These are phyloP conservation scores for Aphanomyces stellatus DNA, from an alignment of 352 stramenopile genomes.

Conservation along the genomic window DNA sequence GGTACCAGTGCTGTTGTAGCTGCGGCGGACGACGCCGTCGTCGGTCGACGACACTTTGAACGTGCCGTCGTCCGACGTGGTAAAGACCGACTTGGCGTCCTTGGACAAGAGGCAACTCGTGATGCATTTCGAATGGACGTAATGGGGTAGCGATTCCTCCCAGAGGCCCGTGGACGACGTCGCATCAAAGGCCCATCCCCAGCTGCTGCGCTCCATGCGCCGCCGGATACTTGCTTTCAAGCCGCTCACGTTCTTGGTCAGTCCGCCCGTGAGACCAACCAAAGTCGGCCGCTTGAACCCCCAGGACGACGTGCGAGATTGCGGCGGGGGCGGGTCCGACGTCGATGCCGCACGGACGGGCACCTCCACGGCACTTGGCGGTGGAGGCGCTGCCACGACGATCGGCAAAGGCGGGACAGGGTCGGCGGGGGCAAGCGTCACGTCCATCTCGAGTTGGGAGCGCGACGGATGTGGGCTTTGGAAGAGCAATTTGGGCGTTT, in stretches of 20 bases:
- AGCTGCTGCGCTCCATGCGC: slow-evolving; percentile 56
- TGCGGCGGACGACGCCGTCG: slow-evolving; percentile 26
- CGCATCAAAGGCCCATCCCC: slow-evolving; percentile 59
- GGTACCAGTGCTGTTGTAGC: slow-evolving; percentile 25
- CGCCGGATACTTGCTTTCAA: slow-evolving; percentile 67
- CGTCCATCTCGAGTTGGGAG: slow-evolving; percentile 40
- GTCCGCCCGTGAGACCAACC: slow-evolving; percentile 37
- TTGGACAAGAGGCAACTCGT: slow-evolving; percentile 52
- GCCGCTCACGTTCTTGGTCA: slow-evolving; percentile 65
- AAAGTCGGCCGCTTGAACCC: slow-evolving; percentile 40
- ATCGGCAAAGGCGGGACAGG: slow-evolving; percentile 40
- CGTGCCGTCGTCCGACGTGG: slow-evolving; percentile 58
- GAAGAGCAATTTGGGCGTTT: slow-evolving; percentile 81
- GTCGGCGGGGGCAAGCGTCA: slow-evolving; percentile 25
- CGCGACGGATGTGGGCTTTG: slow-evolving; percentile 54
- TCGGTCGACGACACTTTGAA: slow-evolving; percentile 41
- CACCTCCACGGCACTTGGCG: slow-evolving; percentile 20
- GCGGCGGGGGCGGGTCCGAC: slow-evolving; percentile 19
- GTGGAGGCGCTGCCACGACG: slow-evolving; percentile 22
- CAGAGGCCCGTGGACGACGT: slow-evolving; percentile 23
- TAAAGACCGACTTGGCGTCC: slow-evolving; percentile 40
- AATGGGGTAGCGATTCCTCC: slow-evolving; percentile 32
- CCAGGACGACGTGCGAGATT: slow-evolving; percentile 26
- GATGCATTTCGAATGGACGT: slow-evolving; percentile 49
- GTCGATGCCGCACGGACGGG: slow-evolving; percentile 8